phyloP scores from a whole-genome alignment of 257 asterid species.

The Petrea volubilis region DNA sequence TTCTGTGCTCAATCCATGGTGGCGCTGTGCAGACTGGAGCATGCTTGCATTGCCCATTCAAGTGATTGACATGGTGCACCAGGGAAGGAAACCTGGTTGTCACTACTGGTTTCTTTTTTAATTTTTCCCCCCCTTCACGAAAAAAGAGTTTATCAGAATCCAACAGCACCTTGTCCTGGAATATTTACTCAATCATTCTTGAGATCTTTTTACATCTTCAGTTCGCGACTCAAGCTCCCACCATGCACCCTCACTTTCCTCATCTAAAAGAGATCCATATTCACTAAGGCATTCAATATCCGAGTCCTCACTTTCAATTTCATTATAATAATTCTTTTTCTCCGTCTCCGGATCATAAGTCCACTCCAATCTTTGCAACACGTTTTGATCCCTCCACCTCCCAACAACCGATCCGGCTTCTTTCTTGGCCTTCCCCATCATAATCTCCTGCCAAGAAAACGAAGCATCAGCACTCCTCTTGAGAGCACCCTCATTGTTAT shows the following conservation, averaged over 20 bases:
- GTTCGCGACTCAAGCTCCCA: constrained; percentile 55
- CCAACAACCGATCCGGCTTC: constrained; percentile 80
- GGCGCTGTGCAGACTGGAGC: too few relatives aligned
- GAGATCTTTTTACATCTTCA: constrained; percentile 15
- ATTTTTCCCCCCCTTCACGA: too few relatives aligned
- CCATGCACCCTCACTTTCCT: constrained; percentile 50
- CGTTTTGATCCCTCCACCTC: constrained; percentile 75
- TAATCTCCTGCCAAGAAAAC: constrained; percentile 85
- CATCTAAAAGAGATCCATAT: constrained; percentile 34
- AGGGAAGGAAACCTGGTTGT: too few relatives aligned
- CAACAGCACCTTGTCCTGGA: too few relatives aligned
- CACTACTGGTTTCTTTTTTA: too few relatives aligned
- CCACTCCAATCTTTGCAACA: constrained; percentile 80
- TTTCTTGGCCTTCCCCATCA: constrained; percentile 77
- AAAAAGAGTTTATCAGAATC: too few relatives aligned
- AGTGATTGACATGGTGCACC: too few relatives aligned
- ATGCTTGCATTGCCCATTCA: too few relatives aligned
- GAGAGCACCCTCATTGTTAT: constrained; percentile 52
- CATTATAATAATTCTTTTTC: constrained; percentile 31
- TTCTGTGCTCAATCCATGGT: too few relatives aligned
- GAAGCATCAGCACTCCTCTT: constrained; percentile 80
- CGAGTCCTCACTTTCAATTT: constrained; percentile 45
- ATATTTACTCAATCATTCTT: constrained; percentile 18
- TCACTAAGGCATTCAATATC: constrained; percentile 44
- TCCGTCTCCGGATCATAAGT: constrained; percentile 61